Evolutionary conservation across 495 filamentous ascomycete species (phyloP).

Genomic region (Hyaloscypha bicolor): DNA sequence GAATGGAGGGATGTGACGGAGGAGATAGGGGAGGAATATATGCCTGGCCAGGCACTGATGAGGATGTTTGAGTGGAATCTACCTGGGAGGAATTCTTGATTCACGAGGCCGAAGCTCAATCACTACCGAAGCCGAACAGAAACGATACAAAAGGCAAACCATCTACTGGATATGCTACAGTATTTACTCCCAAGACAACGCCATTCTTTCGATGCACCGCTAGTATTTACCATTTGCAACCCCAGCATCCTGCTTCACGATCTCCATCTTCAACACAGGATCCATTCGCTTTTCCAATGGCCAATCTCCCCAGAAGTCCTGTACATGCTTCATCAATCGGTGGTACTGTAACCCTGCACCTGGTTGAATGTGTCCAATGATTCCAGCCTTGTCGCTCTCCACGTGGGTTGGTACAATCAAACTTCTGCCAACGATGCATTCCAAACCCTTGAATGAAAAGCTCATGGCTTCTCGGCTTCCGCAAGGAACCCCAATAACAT

Average conservation of each 20-base stretch:
- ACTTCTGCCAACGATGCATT: conserved; percentile 31
- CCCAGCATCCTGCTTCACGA: conserved; percentile 11
- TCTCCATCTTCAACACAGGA: conserved; percentile 26
- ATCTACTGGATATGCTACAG: neutral
- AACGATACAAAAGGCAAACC: neutral
- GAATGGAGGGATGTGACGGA: conserved; percentile 7
- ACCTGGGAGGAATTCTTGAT: neutral
- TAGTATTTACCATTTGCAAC: neutral
- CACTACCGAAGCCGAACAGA: neutral
- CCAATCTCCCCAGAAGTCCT: conserved; percentile 28
- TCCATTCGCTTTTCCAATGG: conserved; percentile 28
- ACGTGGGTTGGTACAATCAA: conserved; percentile 16
- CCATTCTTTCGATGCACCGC: neutral
- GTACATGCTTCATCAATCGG: conserved; percentile 24
- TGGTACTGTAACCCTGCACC: conserved; percentile 24
- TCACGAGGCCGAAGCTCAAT: neutral
- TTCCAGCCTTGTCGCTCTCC: conserved; percentile 17
- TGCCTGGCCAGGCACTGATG: neutral
- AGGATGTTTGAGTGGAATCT: conserved; percentile 4
- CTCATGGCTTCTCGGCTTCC: conserved; percentile 28
- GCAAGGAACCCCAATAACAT: conserved; percentile 32
- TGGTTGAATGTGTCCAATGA: conserved; percentile 27
- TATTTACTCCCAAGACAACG: neutral
- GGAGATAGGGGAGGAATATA: neutral
- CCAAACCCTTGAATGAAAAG: conserved; percentile 34